Evolutionary conservation across 148 eudicot genomes (phyloP).

Genomic region (Chenopodium berlandieri): DNA sequence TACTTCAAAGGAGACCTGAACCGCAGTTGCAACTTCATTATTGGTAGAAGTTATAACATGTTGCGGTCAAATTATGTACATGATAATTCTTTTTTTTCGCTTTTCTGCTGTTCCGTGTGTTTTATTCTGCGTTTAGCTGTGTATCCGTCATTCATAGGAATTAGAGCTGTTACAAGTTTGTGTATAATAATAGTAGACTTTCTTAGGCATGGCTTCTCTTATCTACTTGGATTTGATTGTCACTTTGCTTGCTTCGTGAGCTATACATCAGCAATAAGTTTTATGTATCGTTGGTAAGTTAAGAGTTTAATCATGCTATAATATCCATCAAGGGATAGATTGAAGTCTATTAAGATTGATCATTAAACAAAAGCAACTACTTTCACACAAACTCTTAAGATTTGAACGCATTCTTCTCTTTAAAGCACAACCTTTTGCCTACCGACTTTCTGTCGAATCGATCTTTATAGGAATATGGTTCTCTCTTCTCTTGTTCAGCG

Average conservation of each 20-base stretch:
- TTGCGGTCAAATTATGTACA: constrained; percentile 23
- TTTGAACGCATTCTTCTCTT: neutral
- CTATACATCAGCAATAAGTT: neutral
- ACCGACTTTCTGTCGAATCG: no score
- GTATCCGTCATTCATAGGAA: constrained; percentile 6
- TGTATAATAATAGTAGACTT: constrained; percentile 11
- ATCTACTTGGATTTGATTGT: neutral
- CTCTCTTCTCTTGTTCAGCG: no score
- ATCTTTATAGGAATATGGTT: no score
- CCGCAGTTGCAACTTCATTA: neutral
- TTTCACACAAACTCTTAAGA: neutral
- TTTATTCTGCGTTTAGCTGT: constrained; percentile 1
- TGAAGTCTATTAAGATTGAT: neutral
- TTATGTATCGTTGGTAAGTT: neutral
- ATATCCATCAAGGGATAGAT: no score
- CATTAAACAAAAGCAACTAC: neutral
- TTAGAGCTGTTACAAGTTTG: constrained; percentile 15
- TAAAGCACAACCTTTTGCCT: no score
- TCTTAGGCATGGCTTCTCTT: constrained; percentile 13
- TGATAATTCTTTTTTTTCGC: constrained; percentile 1
- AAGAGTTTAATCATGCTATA: neutral
- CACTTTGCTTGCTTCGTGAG: constrained; percentile 6
- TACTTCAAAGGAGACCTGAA: neutral
- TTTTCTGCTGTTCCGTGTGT: constrained; percentile 9
- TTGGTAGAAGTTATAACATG: neutral